Conservation (phyloP, 73 alveolate genomes). For the Paramecium sexaurelia region DNA sequence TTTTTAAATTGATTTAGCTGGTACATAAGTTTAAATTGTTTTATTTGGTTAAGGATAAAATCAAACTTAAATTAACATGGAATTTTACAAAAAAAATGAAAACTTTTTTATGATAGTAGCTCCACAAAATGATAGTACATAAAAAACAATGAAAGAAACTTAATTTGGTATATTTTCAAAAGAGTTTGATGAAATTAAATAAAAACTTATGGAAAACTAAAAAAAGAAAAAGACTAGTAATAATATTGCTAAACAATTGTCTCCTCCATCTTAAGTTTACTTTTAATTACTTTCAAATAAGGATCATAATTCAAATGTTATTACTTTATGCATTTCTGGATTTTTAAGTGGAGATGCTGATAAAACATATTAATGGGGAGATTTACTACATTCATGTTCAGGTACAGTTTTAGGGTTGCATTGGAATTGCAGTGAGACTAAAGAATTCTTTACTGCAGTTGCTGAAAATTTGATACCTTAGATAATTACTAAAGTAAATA, state of each 20-base stretch:
- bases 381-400: background rate
- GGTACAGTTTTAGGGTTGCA: slow-evolving; percentile 15
- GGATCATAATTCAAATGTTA: background rate
- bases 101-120: background rate
- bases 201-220: background rate
- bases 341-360: slow-evolving; percentile 1
- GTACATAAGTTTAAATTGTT: background rate
- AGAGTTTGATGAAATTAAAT: background rate
- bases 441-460: background rate
- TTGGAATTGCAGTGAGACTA: slow-evolving; percentile 37
- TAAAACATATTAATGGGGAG: slow-evolving; percentile 6
- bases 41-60: background rate
- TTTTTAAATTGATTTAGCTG: background rate
- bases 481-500: background rate
- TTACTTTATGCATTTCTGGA: slow-evolving; percentile 32
- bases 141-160: background rate
- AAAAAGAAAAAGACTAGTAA: background rate
- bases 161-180: background rate
- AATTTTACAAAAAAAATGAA: background rate
- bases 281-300: background rate
- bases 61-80: background rate
- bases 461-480: background rate
- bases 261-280: background rate
- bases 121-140: background rate
- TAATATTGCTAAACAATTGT: background rate